Conservation (phyloP, 768 basidiomycete species). For the Collybiopsis luxurians region DNA sequence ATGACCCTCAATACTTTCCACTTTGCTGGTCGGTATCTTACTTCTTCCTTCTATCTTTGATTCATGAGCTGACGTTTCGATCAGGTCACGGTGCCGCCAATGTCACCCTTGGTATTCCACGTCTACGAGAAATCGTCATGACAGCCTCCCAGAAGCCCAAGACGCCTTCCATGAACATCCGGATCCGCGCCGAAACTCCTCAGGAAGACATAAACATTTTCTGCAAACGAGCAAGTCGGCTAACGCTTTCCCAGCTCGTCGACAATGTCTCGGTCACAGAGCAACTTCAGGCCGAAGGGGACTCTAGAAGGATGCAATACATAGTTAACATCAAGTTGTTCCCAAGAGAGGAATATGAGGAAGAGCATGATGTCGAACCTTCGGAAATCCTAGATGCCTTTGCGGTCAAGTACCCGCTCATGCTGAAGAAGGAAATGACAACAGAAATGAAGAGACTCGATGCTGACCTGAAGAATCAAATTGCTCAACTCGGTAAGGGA, state of each 20-base stretch:
- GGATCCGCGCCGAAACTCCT: constrained; percentile 51
- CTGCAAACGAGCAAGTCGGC: constrained; percentile 84
- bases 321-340: constrained; percentile 82
- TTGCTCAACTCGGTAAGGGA: constrained; percentile 82
- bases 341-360: constrained; percentile 76
- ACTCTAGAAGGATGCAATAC: constrained; percentile 76
- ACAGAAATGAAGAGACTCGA: constrained; percentile 84
- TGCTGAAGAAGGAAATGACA: constrained; percentile 82
- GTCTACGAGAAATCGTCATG: constrained; percentile 98
- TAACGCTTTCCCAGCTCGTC: constrained; percentile 86
- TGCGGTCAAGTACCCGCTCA: constrained; percentile 69
- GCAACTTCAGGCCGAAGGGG: constrained; percentile 60
- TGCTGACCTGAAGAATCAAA: constrained; percentile 74
- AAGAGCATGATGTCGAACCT: constrained; percentile 77
- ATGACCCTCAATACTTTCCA: constrained; percentile 99
- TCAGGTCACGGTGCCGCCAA: constrained; percentile 97
- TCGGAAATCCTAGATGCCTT: constrained; percentile 73
- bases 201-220: constrained; percentile 65
- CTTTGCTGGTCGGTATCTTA: constrained; percentile 75
- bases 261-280: constrained; percentile 84
- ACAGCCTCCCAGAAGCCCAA: constrained; percentile 94
- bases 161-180: constrained; percentile 95
- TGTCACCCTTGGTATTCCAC: constrained; percentile 98
- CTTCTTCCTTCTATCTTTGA: neutral
- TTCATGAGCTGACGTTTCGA: neutral